Conservation (phyloP, 345 rosid genomes). For the Bretschneidera sinensis region DNA sequence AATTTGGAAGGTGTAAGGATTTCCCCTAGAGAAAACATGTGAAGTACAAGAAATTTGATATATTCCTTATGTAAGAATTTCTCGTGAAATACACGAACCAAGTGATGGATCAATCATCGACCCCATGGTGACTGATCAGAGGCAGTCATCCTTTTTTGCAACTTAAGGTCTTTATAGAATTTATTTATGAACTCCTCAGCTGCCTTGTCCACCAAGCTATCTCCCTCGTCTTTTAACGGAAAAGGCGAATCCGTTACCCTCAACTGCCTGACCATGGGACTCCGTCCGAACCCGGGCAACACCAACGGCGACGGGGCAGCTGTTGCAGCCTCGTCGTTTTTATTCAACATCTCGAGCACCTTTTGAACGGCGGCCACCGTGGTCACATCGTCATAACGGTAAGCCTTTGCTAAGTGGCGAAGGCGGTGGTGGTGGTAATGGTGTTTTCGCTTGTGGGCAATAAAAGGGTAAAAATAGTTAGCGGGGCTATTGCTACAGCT, state of each 20-base stretch:
- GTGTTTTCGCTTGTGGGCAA: conserved; percentile 33
- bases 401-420: conserved; percentile 18
- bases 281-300: conserved; percentile 51
- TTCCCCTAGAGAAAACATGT: too few relatives aligned
- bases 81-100: too few relatives aligned
- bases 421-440: too few relatives aligned
- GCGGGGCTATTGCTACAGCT: conserved; percentile 64
- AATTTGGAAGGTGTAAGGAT: too few relatives aligned
- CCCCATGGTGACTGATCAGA: conserved; percentile 51
- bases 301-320: conserved; percentile 25
- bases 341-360: conserved; percentile 66
- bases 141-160: conserved; percentile 37
- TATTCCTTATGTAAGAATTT: too few relatives aligned
- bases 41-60: too few relatives aligned
- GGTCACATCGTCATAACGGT: conserved; percentile 35
- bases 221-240: conserved; percentile 54
- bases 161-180: conserved; percentile 58
- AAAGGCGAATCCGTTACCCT: conserved; percentile 83
- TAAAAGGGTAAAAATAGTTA: conserved; percentile 18
- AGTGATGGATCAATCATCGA: too few relatives aligned
- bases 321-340: conserved; percentile 21
- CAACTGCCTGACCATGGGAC: conserved; percentile 59
- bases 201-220: conserved; percentile 51
- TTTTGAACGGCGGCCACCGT: conserved; percentile 55
- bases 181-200: conserved; percentile 79